Percentiles rank a stretch among this genome's conserved stretches.
These are phyloP conservation scores for Chlamydomonas reinhardtii DNA, from an alignment of 163 green algal species.

Conservation along the genomic window DNA sequence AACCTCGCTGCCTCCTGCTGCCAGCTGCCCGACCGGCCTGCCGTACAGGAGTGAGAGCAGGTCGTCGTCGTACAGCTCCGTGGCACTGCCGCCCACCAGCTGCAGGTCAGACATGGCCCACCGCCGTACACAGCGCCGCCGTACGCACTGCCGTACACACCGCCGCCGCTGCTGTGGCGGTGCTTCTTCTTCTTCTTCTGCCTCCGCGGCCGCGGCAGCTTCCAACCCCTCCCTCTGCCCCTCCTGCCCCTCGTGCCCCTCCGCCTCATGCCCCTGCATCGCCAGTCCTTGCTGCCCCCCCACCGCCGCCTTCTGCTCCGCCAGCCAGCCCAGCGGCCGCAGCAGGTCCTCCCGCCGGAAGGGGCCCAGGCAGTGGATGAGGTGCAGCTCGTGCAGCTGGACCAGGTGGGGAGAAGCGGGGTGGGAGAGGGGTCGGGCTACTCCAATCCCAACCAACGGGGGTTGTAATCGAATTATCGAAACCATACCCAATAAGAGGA, in stretches of 20 bases:
- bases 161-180: too few species aligned
- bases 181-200: too few species aligned
- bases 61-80: constrained; percentile 24
- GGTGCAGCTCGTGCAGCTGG: constrained; percentile 44
- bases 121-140: neutral
- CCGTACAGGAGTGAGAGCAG: constrained; percentile 41
- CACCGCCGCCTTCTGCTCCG: too few species aligned
- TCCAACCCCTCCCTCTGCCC: neutral
- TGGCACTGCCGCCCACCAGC: constrained; percentile 1
- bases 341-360: constrained; percentile 3
- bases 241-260: neutral
- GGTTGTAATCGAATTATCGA: too few species aligned
- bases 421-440: too few species aligned
- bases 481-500: too few species aligned
- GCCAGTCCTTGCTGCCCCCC: neutral
- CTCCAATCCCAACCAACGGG: too few species aligned
- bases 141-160: too few species aligned
- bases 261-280: neutral
- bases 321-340: constrained; percentile 36
- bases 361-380: constrained; percentile 23
- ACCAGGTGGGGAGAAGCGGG: too few species aligned
- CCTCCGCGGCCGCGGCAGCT: too few species aligned
- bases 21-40: neutral
- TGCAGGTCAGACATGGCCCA: constrained; percentile 45
- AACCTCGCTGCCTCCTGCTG: too few species aligned